Percentiles rank a stretch among this genome's conserved stretches.
Evolutionary conservation across 148 eudicot species (phyloP).

Genomic region (Amaranthus palmeri): DNA sequence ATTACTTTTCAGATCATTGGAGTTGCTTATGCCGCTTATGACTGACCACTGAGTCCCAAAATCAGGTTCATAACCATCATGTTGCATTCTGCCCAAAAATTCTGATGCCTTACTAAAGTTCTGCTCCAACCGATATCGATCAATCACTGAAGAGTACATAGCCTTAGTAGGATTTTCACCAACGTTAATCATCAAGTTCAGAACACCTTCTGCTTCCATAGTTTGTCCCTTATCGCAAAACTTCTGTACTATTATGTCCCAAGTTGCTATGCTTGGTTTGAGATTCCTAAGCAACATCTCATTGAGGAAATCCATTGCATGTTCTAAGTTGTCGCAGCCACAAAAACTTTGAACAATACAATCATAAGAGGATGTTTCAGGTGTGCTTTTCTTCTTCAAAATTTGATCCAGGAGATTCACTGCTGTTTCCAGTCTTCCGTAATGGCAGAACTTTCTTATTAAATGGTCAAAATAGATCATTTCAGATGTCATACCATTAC

Average conservation of each 20-base stretch:
- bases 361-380: slow-evolving; percentile 49
- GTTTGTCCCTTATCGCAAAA: slow-evolving; percentile 37
- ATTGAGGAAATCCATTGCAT: slow-evolving; percentile 50
- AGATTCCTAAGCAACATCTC: slow-evolving; percentile 62
- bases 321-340: slow-evolving; percentile 29
- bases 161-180: slow-evolving; percentile 55
- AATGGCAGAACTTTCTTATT: slow-evolving; percentile 43
- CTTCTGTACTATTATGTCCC: slow-evolving; percentile 40
- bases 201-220: slow-evolving; percentile 47
- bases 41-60: slow-evolving; percentile 80
- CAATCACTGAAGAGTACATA: slow-evolving; percentile 48
- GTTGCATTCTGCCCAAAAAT: slow-evolving; percentile 54
- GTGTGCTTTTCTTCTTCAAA: slow-evolving; percentile 43
- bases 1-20: slow-evolving; percentile 29
- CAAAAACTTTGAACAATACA: slow-evolving; percentile 45
- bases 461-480: slow-evolving; percentile 36
- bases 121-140: slow-evolving; percentile 39
- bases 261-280: slow-evolving; percentile 49
- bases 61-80: slow-evolving; percentile 69
- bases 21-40: slow-evolving; percentile 53
- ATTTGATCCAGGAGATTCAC: slow-evolving; percentile 51
- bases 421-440: slow-evolving; percentile 43
- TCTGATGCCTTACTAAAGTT: slow-evolving; percentile 61
- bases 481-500: slow-evolving; percentile 37
- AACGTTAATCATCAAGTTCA: slow-evolving; percentile 37